Conservation (phyloP, 1,139 yeast species). For the Scheffersomyces illinoinensis region DNA sequence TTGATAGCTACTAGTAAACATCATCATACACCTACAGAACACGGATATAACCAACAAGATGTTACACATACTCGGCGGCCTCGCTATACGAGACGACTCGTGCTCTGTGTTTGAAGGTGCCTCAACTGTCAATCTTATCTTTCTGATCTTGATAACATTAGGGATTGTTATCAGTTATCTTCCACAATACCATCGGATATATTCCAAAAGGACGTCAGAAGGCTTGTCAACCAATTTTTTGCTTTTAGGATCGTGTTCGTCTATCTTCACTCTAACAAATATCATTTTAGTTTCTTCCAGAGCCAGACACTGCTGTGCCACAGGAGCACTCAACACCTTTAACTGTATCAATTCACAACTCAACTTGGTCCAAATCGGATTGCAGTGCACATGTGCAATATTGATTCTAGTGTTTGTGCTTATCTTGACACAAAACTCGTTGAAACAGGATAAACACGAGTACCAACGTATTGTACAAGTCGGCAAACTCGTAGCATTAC, state of each 20-base stretch:
- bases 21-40: neutral
- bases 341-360: constrained; percentile 72
- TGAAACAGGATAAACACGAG: constrained; percentile 48
- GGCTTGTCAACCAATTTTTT: constrained; percentile 78
- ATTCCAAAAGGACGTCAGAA: constrained; percentile 63
- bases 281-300: constrained; percentile 59
- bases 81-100: constrained; percentile 9
- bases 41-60: neutral
- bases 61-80: neutral
- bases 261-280: constrained; percentile 69
- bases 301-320: constrained; percentile 54
- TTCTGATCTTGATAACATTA: constrained; percentile 55
- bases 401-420: constrained; percentile 59
- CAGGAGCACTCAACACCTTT: constrained; percentile 42
- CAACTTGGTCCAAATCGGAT: constrained; percentile 68
- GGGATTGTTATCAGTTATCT: constrained; percentile 76
- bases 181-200: constrained; percentile 72
- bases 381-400: constrained; percentile 67
- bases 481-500: constrained; percentile 39
- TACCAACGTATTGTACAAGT: constrained; percentile 42
- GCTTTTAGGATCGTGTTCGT: constrained; percentile 71
- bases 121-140: constrained; percentile 43
- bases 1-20: neutral
- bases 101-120: constrained; percentile 51
- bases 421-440: constrained; percentile 42